Conservation (phyloP, 768 basidiomycete genomes). For the Podaxis sp. region DNA sequence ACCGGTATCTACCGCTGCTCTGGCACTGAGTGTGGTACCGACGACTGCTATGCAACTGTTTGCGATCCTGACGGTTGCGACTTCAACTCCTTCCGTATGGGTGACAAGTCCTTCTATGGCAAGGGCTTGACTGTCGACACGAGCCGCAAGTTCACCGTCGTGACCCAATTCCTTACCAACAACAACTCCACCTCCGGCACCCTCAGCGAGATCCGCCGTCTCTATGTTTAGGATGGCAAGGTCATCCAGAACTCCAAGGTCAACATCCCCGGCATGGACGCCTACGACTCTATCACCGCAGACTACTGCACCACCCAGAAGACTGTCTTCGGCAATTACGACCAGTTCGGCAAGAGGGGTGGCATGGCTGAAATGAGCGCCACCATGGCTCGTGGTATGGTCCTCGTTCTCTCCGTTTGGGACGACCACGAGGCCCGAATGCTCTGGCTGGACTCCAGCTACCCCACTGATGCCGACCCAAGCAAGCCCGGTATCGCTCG, state of each 20-base stretch:
- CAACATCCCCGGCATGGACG: slow-evolving; percentile 13
- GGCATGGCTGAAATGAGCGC: slow-evolving; percentile 2
- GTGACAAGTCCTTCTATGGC: slow-evolving; percentile 21
- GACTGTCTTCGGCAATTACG: slow-evolving; percentile 19
- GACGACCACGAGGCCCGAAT: slow-evolving; percentile 16
- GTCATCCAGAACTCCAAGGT: slow-evolving; percentile 22
- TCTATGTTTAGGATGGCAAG: slow-evolving; percentile 21
- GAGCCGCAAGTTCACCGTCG: slow-evolving; percentile 23
- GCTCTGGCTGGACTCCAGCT: slow-evolving; percentile 9
- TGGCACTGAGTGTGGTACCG: slow-evolving; percentile 16
- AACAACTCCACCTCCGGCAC: slow-evolving; percentile 20
- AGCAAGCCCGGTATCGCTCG: slow-evolving; percentile 28
- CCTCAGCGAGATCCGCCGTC: slow-evolving; percentile 20
- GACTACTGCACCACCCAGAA: slow-evolving; percentile 18
- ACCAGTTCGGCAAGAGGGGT: slow-evolving; percentile 5
- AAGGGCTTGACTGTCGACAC: slow-evolving; percentile 21
- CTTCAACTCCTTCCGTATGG: slow-evolving; percentile 24
- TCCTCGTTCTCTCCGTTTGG: slow-evolving; percentile 26
- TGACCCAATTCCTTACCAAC: slow-evolving; percentile 23
- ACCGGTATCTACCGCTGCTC: slow-evolving; percentile 19
- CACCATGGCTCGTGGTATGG: slow-evolving; percentile 1
- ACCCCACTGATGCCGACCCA: slow-evolving; percentile 9
- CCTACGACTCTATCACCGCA: slow-evolving; percentile 19
- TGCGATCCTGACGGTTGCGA: slow-evolving; percentile 24
- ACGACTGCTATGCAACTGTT: slow-evolving; percentile 16